Base-by-base conservation (phyloP, 352 stramenopile species). In the Phytophthora agathidicida region DNA sequence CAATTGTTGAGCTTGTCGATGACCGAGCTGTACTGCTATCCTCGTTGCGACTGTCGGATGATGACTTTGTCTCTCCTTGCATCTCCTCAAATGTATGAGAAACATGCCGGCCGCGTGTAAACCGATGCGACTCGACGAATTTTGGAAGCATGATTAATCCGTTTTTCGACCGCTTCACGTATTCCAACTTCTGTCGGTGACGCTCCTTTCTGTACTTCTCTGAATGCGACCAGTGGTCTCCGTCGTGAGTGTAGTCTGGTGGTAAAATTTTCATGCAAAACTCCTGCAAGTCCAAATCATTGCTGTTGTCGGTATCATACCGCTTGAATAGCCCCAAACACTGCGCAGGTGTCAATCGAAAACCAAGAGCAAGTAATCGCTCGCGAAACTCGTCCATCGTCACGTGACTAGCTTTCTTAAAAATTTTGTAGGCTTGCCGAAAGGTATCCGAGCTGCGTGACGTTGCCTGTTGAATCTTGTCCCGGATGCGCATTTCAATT, bases 391-490 rank as follows among this genome's bases (percentile, higher is more conserved):
- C 82, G 20, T 86, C 76, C 14, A 87, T 80, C 0, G 78, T 90
- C 8, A 93, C 69, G 43, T 88, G 76, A 32, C 77, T 88, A 14
- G 54, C 71, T 57, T 93, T 93, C 47, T 91, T 87, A 50, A 93
- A 93, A 28, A 93, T 90, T 30, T 86, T 86, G 64, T 80, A 90
- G 1, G 83, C 84, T 61, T 93, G 84, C 0, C 84, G 80, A 36
- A 92, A 93, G 7, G 79, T 90, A 24, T 92, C 84, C 1, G 84
- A 93, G 55, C 77, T 89, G 49, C 86, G 83, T 30, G 80, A 90
- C 5, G 84, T 93, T 8, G 80, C 56, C 42, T 93, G 84, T 48
- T 86, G 65, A 47, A 93, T 92, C 32, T 91, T 91, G 59, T 93
- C 84, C n/a, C 84, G 80, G 41, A 93, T 86, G 30, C 72, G 76